These are phyloP conservation scores for Rhodamnia rubescens DNA, from an alignment of 345 rosid species.

Conservation along the genomic window DNA sequence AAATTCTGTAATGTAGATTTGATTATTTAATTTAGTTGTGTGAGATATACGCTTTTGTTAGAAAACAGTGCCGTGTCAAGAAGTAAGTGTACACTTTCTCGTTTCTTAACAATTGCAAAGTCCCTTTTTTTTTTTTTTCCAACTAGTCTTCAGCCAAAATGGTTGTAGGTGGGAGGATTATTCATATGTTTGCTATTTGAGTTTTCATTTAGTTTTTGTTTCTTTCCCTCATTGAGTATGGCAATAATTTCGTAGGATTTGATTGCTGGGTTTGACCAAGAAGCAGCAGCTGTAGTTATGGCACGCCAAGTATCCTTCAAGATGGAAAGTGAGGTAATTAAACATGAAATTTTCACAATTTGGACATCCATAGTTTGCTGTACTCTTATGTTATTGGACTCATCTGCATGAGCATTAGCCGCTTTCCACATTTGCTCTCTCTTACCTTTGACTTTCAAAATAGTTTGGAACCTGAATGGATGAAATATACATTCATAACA, in stretches of 20 bases:
- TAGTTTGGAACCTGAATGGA: neutral
- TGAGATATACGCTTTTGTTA: neutral
- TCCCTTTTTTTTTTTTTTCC: neutral
- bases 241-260: constrained; percentile 50
- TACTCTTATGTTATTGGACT: neutral
- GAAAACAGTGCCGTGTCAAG: neutral
- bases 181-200: neutral
- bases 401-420: neutral
- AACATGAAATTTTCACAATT: neutral
- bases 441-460: neutral
- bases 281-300: constrained; percentile 95
- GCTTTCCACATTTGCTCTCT: neutral
- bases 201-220: neutral
- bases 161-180: neutral
- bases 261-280: constrained; percentile 96
- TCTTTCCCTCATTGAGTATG: neutral
- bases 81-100: neutral
- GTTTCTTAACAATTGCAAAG: neutral
- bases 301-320: constrained; percentile 87
- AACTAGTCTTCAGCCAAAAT: neutral
- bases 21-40: neutral
- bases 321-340: constrained; percentile 90
- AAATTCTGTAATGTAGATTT: neutral
- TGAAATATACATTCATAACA: neutral
- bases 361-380: neutral